These are phyloP conservation scores for Cladophialophora exuberans DNA, from an alignment of 2,329 filamentous ascomycete genomes.

Conservation along the genomic window DNA sequence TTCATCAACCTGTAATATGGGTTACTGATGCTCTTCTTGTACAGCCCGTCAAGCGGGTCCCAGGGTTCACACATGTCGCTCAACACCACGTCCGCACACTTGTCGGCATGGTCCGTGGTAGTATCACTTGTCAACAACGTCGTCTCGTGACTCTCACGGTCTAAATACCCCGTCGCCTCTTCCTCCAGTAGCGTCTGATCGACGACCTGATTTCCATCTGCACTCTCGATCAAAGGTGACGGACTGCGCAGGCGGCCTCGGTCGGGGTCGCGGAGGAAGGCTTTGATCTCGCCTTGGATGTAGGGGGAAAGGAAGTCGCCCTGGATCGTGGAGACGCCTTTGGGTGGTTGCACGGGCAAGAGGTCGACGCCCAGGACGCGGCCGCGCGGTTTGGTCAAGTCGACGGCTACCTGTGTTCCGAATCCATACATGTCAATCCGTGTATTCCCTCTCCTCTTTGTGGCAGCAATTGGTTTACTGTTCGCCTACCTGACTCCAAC, in stretches of 20 bases:
- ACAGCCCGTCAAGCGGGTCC: conserved; percentile 76
- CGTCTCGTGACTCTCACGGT: conserved; percentile 33
- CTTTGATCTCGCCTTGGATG: conserved; percentile 76
- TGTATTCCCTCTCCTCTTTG: background rate
- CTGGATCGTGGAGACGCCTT: conserved; percentile 91
- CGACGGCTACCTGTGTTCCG: conserved; percentile 71
- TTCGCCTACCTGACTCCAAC: conserved; percentile 74
- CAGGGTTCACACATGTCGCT: conserved; percentile 99
- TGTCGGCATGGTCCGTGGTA: conserved; percentile 47
- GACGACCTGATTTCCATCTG: background rate
- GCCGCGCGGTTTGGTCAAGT: conserved; percentile 74
- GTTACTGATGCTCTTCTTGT: conserved; percentile 89
- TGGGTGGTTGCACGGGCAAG: conserved; percentile 87
- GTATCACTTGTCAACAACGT: conserved; percentile 41
- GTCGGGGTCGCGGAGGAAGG: conserved; percentile 70
- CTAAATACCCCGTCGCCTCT: conserved; percentile 31
- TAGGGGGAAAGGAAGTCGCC: conserved; percentile 81
- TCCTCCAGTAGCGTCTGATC: conserved; percentile 26
- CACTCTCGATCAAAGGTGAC: background rate
- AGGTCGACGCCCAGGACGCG: conserved; percentile 90
- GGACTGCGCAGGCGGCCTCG: conserved; percentile 55
- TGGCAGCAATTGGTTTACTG: too few relatives aligned
- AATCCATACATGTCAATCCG: background rate
- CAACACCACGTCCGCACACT: conserved; percentile 85
- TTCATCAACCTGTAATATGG: conserved; percentile 99